Base-by-base conservation (phyloP, 768 basidiomycete genomes). In the Amanita rubescens region DNA sequence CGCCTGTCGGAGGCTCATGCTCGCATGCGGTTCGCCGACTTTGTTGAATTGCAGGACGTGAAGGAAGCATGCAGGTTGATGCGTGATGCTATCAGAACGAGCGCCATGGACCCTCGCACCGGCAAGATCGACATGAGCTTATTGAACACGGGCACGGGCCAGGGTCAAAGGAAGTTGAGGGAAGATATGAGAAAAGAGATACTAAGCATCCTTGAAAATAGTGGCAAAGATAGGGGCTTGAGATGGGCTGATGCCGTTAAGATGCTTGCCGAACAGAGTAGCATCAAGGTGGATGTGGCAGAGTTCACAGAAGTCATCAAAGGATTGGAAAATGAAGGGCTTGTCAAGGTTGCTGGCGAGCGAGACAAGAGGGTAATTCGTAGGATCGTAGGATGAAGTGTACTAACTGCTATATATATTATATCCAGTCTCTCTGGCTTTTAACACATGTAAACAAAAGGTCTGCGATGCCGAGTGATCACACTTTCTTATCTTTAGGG, bases 51-150 rank as follows among this genome's bases (percentile, higher is more conserved):
- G 42, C 69, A 75, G 51, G 96, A 98, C 63, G 96, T 98, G 27
- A 75, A 78, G 57, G 96, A 98, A 68, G 94, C 95, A 1, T 84
- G 79, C 62, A 78, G 96, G n/a, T 79, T 99, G 60, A 98, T 99
- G 86, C 84, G 91, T 43, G 92, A 95, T 66, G 96, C 95, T 3
- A 89, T 99, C 69, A 82, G 91, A 61, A 93, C 94, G 57, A 85
- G 85, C 57, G 93, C 93, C 37, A 94, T 95, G 77, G 94, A 98
- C 68, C 95, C 95, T 9, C 77, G 90, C 20, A 97, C 94, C 11
- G 95, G 95, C 50, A 93, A 94, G 77, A 95, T 97, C 64, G 94
- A 98, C 67, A 90, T 97, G 82, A 90, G 94, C 51, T 67, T 99
- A 64, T 78, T 99, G 60, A 94, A 93, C 65, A 94, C 93, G 2